phyloP scores from a whole-genome alignment of 441 rosid genomes.

The Gossypium trilobum region DNA sequence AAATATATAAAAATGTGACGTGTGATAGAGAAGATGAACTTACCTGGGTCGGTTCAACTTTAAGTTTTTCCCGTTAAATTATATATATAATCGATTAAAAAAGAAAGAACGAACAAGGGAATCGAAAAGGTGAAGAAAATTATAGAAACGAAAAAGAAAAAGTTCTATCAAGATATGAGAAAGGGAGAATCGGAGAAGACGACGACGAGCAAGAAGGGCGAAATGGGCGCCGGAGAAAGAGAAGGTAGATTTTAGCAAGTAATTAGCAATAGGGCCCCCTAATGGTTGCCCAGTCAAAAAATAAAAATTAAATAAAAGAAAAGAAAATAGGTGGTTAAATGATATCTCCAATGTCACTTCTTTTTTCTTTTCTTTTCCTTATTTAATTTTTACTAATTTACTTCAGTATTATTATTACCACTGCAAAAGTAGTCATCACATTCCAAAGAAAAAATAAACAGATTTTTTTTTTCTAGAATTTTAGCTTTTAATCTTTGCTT shows the following conservation, averaged over 20 bases:
- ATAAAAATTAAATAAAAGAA: not conserved
- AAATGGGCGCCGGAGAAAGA: constrained; percentile 32
- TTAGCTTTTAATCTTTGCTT: not conserved
- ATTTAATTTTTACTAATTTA: not conserved
- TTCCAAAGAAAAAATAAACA: too few relatives aligned
- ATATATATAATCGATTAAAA: not conserved
- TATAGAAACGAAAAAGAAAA: not conserved
- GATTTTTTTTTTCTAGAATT: too few relatives aligned
- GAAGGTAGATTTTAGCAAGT: constrained; percentile 28
- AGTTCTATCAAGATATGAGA: not conserved
- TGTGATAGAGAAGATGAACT: constrained; percentile 1
- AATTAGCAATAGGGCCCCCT: constrained; percentile 3
- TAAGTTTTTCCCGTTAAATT: not conserved
- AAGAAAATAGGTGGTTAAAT: not conserved
- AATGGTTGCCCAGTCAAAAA: constrained; percentile 32
- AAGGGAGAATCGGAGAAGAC: constrained; percentile 26
- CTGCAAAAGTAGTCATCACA: too few relatives aligned
- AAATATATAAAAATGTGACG: not conserved
- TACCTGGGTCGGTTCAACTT: constrained; percentile 19
- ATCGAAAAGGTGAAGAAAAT: not conserved
- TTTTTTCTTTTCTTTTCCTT: not conserved
- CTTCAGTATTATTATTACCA: too few relatives aligned
- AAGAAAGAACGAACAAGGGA: not conserved
- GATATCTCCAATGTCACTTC: not conserved
- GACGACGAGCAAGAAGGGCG: constrained; percentile 33